These are phyloP conservation scores for Clarkia xantiana DNA, from an alignment of 345 rosid species.

Conservation along the genomic window DNA sequence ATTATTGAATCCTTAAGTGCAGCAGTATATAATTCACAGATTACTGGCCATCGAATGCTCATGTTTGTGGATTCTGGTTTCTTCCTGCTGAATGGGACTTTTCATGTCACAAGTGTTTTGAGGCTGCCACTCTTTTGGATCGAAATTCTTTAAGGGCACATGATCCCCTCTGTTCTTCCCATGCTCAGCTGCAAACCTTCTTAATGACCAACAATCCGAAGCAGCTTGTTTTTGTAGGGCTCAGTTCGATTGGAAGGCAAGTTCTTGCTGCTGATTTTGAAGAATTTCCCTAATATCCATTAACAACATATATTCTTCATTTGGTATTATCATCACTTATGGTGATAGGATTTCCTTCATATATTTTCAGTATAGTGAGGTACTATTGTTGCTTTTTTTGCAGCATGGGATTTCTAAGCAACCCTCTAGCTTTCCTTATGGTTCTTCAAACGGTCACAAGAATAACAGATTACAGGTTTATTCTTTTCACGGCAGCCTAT, in stretches of 20 bases:
- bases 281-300: background rate
- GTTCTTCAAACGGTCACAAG: constrained; percentile 28
- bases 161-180: constrained; percentile 39
- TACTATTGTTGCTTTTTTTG: constrained; percentile 10
- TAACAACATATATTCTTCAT: background rate
- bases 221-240: constrained; percentile 51
- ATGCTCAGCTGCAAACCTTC: constrained; percentile 41
- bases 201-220: constrained; percentile 19
- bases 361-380: constrained; percentile 2
- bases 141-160: constrained; percentile 11
- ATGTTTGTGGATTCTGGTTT: constrained; percentile 82
- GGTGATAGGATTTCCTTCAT: background rate
- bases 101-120: constrained; percentile 58
- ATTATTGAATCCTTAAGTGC: no score
- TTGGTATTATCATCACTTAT: background rate
- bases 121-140: constrained; percentile 19
- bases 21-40: constrained; percentile 23
- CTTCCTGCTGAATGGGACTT: constrained; percentile 73
- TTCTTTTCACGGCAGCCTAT: constrained; percentile 43
- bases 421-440: constrained; percentile 35
- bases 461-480: constrained; percentile 33
- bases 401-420: constrained; percentile 51
- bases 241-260: constrained; percentile 81
- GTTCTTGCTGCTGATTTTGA: constrained; percentile 7
- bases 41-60: constrained; percentile 68